Conservation (phyloP, 768 basidiomycete species). For the Hypsizygus marmoreus region DNA sequence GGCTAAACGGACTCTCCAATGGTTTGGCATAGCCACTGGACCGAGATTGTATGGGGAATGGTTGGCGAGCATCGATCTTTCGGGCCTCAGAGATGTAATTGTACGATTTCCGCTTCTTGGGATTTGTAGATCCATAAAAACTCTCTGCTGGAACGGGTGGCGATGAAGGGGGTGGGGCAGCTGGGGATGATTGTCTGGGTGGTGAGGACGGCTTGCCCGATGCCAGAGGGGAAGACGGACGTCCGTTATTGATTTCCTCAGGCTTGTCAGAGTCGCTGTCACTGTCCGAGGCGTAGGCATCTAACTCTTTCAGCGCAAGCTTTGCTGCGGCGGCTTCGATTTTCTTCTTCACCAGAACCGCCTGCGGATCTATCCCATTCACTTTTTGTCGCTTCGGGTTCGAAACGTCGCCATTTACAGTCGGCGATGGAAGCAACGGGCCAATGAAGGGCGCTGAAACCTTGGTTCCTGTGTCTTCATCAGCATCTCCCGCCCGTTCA, state of each 20-base stretch:
- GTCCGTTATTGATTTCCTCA: slow-evolving; percentile 17
- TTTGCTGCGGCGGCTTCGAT: slow-evolving; percentile 43
- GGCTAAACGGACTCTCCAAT: slow-evolving; percentile 14
- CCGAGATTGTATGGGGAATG: slow-evolving; percentile 1
- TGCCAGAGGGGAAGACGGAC: slow-evolving; percentile 8
- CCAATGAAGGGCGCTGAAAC: slow-evolving; percentile 60
- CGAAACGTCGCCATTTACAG: slow-evolving; percentile 23
- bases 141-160: slow-evolving; percentile 37
- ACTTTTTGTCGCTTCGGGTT: slow-evolving; percentile 26
- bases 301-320: slow-evolving; percentile 21
- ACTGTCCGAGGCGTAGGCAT: slow-evolving; percentile 30
- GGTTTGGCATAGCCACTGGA: slow-evolving; percentile 9
- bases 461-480: slow-evolving; percentile 53
- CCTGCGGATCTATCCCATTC: slow-evolving; percentile 49
- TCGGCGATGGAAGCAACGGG: slow-evolving; percentile 59
- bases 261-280: slow-evolving; percentile 21
- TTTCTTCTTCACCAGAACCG: slow-evolving; percentile 51
- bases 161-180: slow-evolving; percentile 28
- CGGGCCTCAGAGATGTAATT: slow-evolving; percentile 12
- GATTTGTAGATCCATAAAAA: slow-evolving; percentile 31
- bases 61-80: slow-evolving; percentile 6
- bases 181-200: slow-evolving; percentile 32
- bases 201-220: slow-evolving; percentile 27
- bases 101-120: slow-evolving; percentile 33
- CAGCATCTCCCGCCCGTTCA: slow-evolving; percentile 44